Evolutionary conservation across 768 basidiomycete species (phyloP), one percentile per base, ranked within the genome.

Genomic region (Dictyophora rubrovolvata): DNA sequence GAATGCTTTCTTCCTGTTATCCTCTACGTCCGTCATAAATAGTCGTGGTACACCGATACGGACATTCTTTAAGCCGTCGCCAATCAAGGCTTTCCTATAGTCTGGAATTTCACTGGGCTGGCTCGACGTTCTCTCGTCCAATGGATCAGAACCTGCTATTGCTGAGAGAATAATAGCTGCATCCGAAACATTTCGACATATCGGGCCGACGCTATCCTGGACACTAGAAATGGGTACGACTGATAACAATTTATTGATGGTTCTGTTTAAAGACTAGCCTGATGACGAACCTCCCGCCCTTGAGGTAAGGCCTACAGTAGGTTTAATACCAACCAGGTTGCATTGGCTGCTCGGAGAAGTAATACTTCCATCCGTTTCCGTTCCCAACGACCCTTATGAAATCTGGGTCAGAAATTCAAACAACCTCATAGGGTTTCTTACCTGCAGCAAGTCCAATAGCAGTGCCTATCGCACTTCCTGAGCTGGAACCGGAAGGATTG

Each of bases 401-500:
- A 16, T 77, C 76, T 79, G 1, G 81, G 69, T 0, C 75, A 69
- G 1, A 78, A 14, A n/a, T 5, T n/a, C 42, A 2, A 14, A 2
- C 2, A 14, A 12, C 42, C 4, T 42, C 2, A 14, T 12, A 14
- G 4, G 2, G n/a, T 42, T n/a, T 42, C 47, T 28, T 53, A 52
- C 57, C 77, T 14, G 78, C 69, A n/a, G 72, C 68, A 16, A 82
- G 70, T 17, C 81, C 80, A 52, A 80, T 81, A 1, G 79, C 77
- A 1, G 77, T 70, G 21, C 77, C 73, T 28, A 82, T 72, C 2
- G 75, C 83, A n/a, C 80, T 81, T 1, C 84, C 84, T 7, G 80
- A 77, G 0, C 80, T 82, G 1, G 79, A 82, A 1, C 82, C 81
- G 60, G 78, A 81, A 2, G 82, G 79, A 62, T 82, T 77, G 2